Evolutionary conservation across 768 basidiomycete species (phyloP).

Genomic region (Leccinum aurantiacum): DNA sequence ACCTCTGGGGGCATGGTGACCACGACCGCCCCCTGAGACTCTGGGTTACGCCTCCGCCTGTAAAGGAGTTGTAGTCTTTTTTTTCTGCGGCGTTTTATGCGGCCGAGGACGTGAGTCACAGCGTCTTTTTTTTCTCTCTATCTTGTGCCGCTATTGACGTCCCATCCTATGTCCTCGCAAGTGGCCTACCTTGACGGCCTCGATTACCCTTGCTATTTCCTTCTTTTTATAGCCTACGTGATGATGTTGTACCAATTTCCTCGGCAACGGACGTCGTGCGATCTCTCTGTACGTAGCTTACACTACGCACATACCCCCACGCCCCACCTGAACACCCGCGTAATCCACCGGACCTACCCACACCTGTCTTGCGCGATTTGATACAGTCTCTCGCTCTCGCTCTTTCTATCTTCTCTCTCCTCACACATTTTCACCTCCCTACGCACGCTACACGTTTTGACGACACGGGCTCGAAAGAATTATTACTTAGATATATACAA

Average conservation of each 20-base stretch:
- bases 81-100: background rate
- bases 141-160: no score
- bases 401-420: background rate
- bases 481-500: background rate
- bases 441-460: background rate
- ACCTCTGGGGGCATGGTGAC: slow-evolving; percentile 55
- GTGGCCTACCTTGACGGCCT: no score
- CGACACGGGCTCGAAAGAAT: background rate
- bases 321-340: background rate
- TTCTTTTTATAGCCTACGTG: no score
- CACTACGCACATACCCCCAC: no score
- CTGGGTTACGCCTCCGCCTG: slow-evolving; percentile 21
- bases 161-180: no score
- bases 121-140: no score
- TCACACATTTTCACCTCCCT: background rate
- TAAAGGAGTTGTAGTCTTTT: slow-evolving; percentile 27
- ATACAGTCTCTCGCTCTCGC: background rate
- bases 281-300: no score
- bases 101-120: no score
- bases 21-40: slow-evolving; percentile 27
- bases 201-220: no score
- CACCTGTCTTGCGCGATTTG: background rate
- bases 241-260: no score
- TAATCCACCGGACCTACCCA: background rate
- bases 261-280: no score